Base-by-base conservation (phyloP, 441 rosid species). In the Metrosideros polymorpha region DNA sequence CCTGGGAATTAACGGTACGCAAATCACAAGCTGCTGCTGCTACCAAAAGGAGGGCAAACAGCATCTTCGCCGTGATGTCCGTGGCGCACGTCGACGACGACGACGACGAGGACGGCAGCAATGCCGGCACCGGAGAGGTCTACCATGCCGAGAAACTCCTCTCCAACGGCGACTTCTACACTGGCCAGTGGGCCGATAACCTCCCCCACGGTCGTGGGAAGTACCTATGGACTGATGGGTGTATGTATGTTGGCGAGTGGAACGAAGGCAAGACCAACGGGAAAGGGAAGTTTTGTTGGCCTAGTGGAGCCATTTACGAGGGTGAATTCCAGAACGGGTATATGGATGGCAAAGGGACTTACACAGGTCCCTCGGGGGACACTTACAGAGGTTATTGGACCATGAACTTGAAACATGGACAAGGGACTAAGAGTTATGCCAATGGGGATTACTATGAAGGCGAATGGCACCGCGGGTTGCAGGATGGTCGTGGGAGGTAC, bases 201-300 rank as follows among this genome's bases (percentile, higher is more conserved):
- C 90, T 90, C 71, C 99, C 99, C 3, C 94, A 96, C 86, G 99
- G 99, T 19, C 92, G 92, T 6, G 99, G 99, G 27, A 96, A 95
- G 89, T 96, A 93, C 87, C 92, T 96, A 1, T 96, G 99, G 99
- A 92, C 91, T 43, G 99, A 98, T 86, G 99, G 99, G 54, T 98
- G 99, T 85, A 94, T 98, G 98, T 96, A 98, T 84, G 92, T 94
- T n/a, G 99, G 99, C 43, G 98, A 96, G 76, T 98, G 99, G 99
- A 82, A 57, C 59, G 61, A 89, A 86, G 99, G 99, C 27, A 98
- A 92, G 86, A 93, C 92, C 42, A 94, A 86, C 91, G 99, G 99
- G 29, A 96, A 93, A 85, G 99, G 99, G 45, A 94, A 92, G 86
- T 98, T 98, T 84, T 92, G 95, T 54, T 97, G 99, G 99, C 98